Base-by-base conservation (phyloP, 805 yeast species). In the Candida cerambycidarum region DNA sequence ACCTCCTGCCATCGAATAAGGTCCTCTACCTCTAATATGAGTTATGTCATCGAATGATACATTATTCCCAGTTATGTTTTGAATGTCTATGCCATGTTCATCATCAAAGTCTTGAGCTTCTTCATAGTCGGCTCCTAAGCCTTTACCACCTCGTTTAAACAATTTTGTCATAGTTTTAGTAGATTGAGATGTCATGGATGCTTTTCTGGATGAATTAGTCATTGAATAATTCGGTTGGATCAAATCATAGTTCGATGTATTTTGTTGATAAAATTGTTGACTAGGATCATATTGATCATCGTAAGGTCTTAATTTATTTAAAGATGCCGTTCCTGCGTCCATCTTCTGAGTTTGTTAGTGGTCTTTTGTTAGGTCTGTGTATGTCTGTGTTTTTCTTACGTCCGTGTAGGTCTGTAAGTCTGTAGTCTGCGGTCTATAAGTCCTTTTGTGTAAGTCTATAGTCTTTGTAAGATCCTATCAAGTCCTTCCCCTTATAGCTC, bases 11-110 rank as follows among this genome's bases (percentile, higher is more conserved):
- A 74, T 66, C 3, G 83, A 83, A 55, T 83, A 83, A 24, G 87
- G 77, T 4, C 86, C 86, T 30, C 84, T 73, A 50, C 82, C 87
- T 39, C 83, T 67, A 1, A 82, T 62, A 38, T 82, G 82, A 17
- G 80, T 66, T 8, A 86, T 65, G 53, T 85, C 90, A 48, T 78
- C 79, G 48, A 83, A 82, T 0, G 88, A 76, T 48, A 83, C 63
- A 18, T 61, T 59, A 6, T 66, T 59, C 2, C 66, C 69, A 14
- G 69, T 58, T 27, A 65, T 45, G 27, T 63, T 64, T 33, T 56
- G 61, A 21, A 65, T 53, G 43, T 67, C 73, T 1, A 63, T 67
- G 15, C 71, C 73, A 5, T 44, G 30, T 4, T 67, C 70, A 7
- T 69, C 75, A 39, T 67, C 70, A 32, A 67, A 68, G 15, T 56